These are phyloP conservation scores for Diplodia intermedia DNA, from an alignment of 2,329 filamentous ascomycete species.

Conservation along the genomic window DNA sequence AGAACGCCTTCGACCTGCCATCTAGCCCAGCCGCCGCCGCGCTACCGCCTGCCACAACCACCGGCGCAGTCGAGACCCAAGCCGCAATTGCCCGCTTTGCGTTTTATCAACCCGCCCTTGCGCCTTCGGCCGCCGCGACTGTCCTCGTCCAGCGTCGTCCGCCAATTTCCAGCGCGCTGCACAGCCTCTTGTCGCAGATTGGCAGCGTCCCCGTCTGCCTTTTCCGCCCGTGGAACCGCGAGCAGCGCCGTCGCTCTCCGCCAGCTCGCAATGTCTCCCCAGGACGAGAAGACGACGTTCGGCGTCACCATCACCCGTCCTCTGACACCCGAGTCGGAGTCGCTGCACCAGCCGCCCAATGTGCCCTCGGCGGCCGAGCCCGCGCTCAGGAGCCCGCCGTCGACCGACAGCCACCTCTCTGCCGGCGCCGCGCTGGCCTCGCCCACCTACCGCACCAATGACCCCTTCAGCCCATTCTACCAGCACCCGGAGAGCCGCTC, in stretches of 20 bases:
- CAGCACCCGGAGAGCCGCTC: constrained; percentile 49
- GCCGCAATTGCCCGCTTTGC: not conserved
- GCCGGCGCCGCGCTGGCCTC: constrained; percentile 5
- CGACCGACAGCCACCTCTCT: constrained; percentile 24
- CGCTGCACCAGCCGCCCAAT: constrained; percentile 5
- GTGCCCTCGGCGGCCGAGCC: constrained; percentile 7
- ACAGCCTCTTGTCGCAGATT: constrained; percentile 23
- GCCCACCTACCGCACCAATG: constrained; percentile 42
- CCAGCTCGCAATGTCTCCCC: constrained; percentile 20
- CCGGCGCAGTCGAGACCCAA: constrained; percentile 9
- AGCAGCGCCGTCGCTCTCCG: not conserved
- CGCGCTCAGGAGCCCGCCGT: constrained; percentile 24
- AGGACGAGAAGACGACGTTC: constrained; percentile 32
- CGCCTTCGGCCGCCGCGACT: not conserved
- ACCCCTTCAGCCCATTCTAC: constrained; percentile 57
- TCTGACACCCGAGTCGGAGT: constrained; percentile 25
- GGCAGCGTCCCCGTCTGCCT: constrained; percentile 25
- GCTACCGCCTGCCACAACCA: constrained; percentile 15
- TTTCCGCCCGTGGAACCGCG: not conserved
- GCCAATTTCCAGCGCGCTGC: constrained; percentile 6
- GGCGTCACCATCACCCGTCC: constrained; percentile 32
- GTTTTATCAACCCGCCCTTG: constrained; percentile 16
- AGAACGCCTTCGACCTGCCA: not conserved
- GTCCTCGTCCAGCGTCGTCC: constrained; percentile 8
- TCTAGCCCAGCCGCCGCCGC: not conserved